Evolutionary conservation across 768 basidiomycete species (phyloP).

Genomic region (Aureoboletus auriporus): DNA sequence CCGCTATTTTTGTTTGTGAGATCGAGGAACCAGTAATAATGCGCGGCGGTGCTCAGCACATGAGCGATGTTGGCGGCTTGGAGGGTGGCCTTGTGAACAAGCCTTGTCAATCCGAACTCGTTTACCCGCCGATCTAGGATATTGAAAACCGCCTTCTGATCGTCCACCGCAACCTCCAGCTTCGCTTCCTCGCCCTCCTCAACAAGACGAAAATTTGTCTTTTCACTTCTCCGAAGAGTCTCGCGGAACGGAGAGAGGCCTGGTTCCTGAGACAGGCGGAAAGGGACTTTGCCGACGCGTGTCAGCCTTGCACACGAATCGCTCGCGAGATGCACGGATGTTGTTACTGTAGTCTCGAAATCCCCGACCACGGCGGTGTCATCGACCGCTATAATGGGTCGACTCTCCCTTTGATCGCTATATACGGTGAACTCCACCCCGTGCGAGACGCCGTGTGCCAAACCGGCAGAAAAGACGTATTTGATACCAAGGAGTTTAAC

Average conservation of each 20-base stretch:
- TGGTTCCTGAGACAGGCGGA: neutral
- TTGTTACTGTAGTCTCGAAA: slow-evolving; percentile 7
- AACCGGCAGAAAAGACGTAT: slow-evolving; percentile 22
- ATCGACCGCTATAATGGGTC: slow-evolving; percentile 3
- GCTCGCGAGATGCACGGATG: neutral
- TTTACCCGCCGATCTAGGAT: slow-evolving; percentile 1
- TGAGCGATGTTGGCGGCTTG: neutral
- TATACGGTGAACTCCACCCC: slow-evolving; percentile 21
- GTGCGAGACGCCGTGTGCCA: slow-evolving; percentile 22
- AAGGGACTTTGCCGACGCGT: neutral
- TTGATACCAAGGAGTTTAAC: neutral
- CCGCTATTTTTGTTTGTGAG: neutral
- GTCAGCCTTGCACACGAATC: slow-evolving; percentile 4
- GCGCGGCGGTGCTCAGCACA: slow-evolving; percentile 12
- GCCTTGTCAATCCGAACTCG: neutral
- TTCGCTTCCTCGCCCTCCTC: neutral
- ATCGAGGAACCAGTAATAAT: slow-evolving; percentile 21
- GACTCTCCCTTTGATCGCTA: neutral
- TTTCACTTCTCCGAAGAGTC: neutral
- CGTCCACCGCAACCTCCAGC: slow-evolving; percentile 1
- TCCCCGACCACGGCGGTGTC: slow-evolving; percentile 6
- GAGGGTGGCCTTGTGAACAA: neutral
- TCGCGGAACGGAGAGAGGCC: neutral
- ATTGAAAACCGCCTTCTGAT: slow-evolving; percentile 1
- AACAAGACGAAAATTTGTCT: neutral